Conservation (phyloP, 2,329 filamentous ascomycete genomes). For the Penicillium sp. region DNA sequence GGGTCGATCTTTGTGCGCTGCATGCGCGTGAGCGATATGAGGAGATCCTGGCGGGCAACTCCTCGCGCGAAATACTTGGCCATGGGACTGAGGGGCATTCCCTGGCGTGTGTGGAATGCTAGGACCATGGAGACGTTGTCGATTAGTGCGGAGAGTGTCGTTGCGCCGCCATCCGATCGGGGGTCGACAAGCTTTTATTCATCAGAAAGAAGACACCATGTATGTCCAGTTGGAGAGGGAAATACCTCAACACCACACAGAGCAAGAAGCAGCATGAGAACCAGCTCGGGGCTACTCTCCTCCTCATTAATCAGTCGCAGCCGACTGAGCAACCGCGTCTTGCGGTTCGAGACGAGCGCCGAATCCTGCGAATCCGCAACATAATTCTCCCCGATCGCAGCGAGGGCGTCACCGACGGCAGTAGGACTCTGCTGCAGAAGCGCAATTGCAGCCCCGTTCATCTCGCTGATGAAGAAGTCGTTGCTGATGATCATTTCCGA, state of each 20-base stretch:
- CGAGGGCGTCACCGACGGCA: constrained; percentile 1
- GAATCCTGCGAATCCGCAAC: background rate
- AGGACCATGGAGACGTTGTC: constrained; percentile 4
- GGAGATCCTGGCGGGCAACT: constrained; percentile 1
- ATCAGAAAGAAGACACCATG: background rate
- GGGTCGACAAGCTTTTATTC: background rate
- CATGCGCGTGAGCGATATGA: background rate
- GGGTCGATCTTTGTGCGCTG: background rate
- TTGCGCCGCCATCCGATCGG: background rate
- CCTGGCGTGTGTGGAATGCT: background rate
- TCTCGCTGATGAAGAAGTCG: constrained; percentile 1
- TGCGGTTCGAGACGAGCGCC: background rate
- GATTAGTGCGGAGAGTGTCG: background rate
- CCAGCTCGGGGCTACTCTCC: background rate
- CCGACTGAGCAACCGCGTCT: background rate
- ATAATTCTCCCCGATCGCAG: background rate
- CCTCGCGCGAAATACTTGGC: background rate
- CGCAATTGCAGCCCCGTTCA: background rate
- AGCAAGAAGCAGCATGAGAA: background rate
- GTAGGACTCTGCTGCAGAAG: constrained; percentile 1
- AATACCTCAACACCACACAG: constrained; percentile 2
- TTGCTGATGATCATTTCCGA: background rate
- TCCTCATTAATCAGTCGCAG: background rate
- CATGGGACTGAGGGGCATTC: background rate
- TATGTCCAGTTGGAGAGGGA: background rate